A percentile compares a stretch with the other conserved stretches of the same genome.
Evolutionary conservation across 1,284 basidiomycete genomes (phyloP).

Genomic region (Moesziomyces globuligerus): DNA sequence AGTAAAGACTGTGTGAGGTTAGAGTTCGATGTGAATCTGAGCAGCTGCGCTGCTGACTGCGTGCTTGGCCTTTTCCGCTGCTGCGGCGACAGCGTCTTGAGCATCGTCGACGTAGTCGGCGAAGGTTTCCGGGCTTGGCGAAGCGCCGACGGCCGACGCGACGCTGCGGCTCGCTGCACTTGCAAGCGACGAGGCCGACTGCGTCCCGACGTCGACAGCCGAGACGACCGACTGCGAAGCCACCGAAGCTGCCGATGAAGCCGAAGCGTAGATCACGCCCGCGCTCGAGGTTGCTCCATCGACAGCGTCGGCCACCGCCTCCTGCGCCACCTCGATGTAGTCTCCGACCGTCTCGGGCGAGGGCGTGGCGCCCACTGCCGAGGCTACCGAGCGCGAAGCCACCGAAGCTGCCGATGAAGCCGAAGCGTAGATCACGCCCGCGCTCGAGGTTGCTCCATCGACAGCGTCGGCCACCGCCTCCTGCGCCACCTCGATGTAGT

Average conservation of each 20-base stretch:
- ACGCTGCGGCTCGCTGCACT: conserved; percentile 13
- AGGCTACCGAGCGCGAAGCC: conserved; percentile 1
- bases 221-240: not conserved
- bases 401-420: not conserved
- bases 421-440: too few relatives aligned
- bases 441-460: too few relatives aligned
- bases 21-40: conserved; percentile 25
- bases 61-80: not conserved
- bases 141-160: conserved; percentile 16
- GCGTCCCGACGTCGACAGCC: not conserved
- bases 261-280: not conserved
- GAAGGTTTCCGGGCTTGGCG: conserved; percentile 24
- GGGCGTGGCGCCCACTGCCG: conserved; percentile 18
- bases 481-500: too few relatives aligned
- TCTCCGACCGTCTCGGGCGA: conserved; percentile 27
- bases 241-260: not conserved
- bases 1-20: not conserved
- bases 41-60: not conserved
- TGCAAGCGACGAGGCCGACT: conserved; percentile 4
- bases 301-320: not conserved
- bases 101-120: conserved; percentile 31
- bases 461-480: too few relatives aligned
- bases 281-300: not conserved
- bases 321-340: conserved; percentile 5
- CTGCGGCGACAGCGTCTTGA: conserved; percentile 1